Base-by-base conservation (phyloP, 2,329 filamentous ascomycete species). In the Cytospora piceae region DNA sequence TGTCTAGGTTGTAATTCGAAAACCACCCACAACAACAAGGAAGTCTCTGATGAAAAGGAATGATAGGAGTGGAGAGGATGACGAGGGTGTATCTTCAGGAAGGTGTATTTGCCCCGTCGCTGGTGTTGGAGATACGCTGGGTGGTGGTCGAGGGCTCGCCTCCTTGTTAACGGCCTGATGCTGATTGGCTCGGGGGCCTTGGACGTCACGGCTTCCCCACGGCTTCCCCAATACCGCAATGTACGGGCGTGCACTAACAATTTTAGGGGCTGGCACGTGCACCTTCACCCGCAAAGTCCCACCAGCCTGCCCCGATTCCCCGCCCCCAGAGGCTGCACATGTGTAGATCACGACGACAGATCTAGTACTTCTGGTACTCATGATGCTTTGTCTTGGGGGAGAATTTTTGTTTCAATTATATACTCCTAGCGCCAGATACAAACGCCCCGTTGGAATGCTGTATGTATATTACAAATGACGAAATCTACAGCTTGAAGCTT, bases 401-500 rank as follows among this genome's bases (percentile, higher is more conserved):
- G 20, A 15, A 5, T 31, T 17, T 39, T 20, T 3, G 17, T 5
- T 51, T n/a, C 17, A 49, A 49, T 6, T 29, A 20, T 20, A 24
- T 37, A 37, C 11, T 58, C 11, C 31, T 42, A 27, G 8, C 42
- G 54, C 31, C 39, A 27, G n/a, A 17, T 15, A 34, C 8, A 24
- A 49, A 6, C 46, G 46, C 46, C 11, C 46, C 46, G 20, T 49
- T 49, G n/a, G 22, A 24, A 49, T 70, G 58, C 29, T 58, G 34
- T 52, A 53, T 24, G 34, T 57, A n/a, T 27, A n/a, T 60, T 39
- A 27, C 11, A 20, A 31, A 20, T 20, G 29, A 22, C 12, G n/a
- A 3, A 27, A 32, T 27, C 69, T 82, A 90, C 71, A 90, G 74
- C 81, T 91, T 90, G 73, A 85, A 89, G 66, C 79, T 83, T 66